Conservation (phyloP, 106 monocot species). For the Dactylorhiza incarnata region DNA sequence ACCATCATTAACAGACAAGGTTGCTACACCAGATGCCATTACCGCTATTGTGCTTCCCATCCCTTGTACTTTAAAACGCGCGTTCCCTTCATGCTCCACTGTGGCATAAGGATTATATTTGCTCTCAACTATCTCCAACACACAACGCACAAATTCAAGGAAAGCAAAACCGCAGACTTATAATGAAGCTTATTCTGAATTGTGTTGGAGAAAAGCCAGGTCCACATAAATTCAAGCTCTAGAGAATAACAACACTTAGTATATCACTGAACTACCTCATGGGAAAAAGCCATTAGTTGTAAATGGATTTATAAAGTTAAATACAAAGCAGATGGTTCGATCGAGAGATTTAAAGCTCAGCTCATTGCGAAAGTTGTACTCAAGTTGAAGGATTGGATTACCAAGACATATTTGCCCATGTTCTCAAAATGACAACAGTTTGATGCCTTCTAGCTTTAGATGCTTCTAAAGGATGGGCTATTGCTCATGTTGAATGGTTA, state of each 20-base stretch:
- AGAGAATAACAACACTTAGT: background rate
- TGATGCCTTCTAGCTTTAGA: no score
- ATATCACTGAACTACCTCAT: background rate
- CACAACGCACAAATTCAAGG: background rate
- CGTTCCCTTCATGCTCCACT: background rate
- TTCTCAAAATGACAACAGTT: no score
- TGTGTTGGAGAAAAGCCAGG: background rate
- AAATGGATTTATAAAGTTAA: slow-evolving; percentile 6
- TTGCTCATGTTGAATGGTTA: no score
- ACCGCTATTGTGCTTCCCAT: background rate
- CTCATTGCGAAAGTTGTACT: background rate
- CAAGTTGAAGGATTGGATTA: background rate
- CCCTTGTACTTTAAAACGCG: background rate
- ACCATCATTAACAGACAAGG: no score
- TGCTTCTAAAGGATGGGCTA: no score
- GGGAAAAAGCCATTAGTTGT: background rate
- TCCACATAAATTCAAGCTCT: background rate
- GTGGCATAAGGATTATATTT: background rate
- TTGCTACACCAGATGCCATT: background rate
- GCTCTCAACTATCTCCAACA: background rate
- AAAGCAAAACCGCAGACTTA: background rate
- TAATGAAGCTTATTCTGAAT: background rate
- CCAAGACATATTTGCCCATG: background rate
- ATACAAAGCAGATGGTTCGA: background rate
- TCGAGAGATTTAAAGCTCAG: no score